Conservation (phyloP, 306 rosid species). For the Gastrolobium villosum region DNA sequence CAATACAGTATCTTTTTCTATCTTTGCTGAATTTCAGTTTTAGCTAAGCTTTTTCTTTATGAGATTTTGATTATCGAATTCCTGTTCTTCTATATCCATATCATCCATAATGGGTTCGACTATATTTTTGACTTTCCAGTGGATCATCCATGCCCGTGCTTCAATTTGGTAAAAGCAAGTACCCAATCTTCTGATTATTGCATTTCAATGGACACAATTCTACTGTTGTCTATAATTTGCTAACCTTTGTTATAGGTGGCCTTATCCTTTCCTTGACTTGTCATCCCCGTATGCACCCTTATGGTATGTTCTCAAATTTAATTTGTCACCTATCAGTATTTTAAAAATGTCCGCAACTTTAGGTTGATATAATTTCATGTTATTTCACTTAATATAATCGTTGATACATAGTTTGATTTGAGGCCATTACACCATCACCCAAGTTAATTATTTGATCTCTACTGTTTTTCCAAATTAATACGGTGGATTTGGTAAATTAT, state of each 20-base stretch:
- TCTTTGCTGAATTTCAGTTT: too few relatives aligned
- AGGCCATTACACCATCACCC: slow-evolving; percentile 16
- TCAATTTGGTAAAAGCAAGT: slow-evolving; percentile 55
- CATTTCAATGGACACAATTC: neutral
- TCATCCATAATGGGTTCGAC: too few relatives aligned
- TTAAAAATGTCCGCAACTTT: slow-evolving; percentile 92
- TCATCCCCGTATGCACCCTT: slow-evolving; percentile 35
- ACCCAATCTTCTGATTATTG: slow-evolving; percentile 1
- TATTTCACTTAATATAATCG: neutral
- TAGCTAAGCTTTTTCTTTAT: too few relatives aligned
- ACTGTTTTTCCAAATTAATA: too few relatives aligned
- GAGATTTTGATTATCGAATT: too few relatives aligned
- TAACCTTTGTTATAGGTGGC: slow-evolving; percentile 68
- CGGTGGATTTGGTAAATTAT: slow-evolving; percentile 30
- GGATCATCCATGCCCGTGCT: slow-evolving; percentile 71
- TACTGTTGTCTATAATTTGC: neutral
- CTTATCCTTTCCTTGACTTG: slow-evolving; percentile 77
- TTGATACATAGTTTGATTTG: neutral
- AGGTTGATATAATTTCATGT: too few relatives aligned
- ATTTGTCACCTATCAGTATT: slow-evolving; percentile 70
- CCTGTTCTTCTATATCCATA: too few relatives aligned
- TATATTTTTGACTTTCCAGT: slow-evolving; percentile 64
- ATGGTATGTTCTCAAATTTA: slow-evolving; percentile 57
- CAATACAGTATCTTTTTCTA: too few relatives aligned
- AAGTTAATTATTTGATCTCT: neutral